Conservation (phyloP, 495 filamentous ascomycete species). For the Penicillium manginii region DNA sequence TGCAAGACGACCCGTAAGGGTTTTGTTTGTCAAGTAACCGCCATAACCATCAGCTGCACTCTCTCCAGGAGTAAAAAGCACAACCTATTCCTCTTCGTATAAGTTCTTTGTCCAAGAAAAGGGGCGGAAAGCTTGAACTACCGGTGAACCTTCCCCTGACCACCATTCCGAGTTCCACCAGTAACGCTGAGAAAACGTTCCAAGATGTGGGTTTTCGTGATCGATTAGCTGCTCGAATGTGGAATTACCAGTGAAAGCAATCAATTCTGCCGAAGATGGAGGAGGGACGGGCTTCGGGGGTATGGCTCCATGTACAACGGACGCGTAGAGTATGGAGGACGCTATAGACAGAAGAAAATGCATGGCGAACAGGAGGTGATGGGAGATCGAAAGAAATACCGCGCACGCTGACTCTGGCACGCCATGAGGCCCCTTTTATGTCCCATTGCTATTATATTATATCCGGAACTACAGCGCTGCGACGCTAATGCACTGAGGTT, state of each 20-base stretch:
- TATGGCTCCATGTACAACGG: constrained; percentile 13
- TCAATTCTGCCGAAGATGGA: constrained; percentile 3
- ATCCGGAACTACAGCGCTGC: neutral
- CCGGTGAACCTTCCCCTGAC: constrained; percentile 58
- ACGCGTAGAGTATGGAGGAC: constrained; percentile 6
- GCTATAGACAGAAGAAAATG: neutral
- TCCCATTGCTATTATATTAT: neutral
- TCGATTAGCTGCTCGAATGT: constrained; percentile 59
- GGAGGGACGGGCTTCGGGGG: constrained; percentile 18
- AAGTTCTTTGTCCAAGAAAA: constrained; percentile 11
- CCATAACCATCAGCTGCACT: constrained; percentile 47
- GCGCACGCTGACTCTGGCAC: neutral
- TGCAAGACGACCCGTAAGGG: constrained; percentile 55
- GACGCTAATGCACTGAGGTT: constrained; percentile 4
- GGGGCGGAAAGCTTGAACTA: constrained; percentile 21
- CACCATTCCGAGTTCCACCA: constrained; percentile 55
- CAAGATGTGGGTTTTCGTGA: constrained; percentile 52
- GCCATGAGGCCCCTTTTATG: neutral
- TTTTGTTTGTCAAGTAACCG: constrained; percentile 53
- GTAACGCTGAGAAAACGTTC: constrained; percentile 59
- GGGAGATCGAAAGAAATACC: neutral
- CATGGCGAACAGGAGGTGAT: neutral
- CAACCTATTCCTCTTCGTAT: constrained; percentile 35
- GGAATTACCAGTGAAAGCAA: constrained; percentile 18
- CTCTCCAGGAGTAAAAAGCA: constrained; percentile 65